Percentiles rank a stretch among this genome's conserved stretches.
Conservation (phyloP, 192 early-diverging fungal species). For the Coemansia sp. region DNA sequence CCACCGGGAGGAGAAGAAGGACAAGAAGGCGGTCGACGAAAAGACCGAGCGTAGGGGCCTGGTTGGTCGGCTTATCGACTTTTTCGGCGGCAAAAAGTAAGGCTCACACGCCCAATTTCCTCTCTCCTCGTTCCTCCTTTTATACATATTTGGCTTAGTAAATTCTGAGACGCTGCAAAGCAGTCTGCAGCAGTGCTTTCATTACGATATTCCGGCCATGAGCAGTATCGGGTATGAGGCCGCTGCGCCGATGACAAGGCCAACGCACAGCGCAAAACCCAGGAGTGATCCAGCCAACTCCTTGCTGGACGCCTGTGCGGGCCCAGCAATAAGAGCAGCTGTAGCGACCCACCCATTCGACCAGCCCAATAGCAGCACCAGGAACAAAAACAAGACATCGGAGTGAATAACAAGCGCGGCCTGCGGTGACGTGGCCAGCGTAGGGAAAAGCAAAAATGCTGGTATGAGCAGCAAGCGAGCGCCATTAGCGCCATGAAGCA, state of each 20-base stretch:
- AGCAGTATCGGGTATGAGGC: slow-evolving; percentile 47
- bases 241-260: slow-evolving; percentile 63
- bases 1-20: slow-evolving; percentile 28
- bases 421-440: slow-evolving; percentile 14
- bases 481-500: slow-evolving; percentile 39
- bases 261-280: slow-evolving; percentile 64
- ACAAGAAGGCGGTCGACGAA: slow-evolving; percentile 26
- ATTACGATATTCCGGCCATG: slow-evolving; percentile 32
- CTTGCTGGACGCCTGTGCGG: slow-evolving; percentile 42
- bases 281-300: slow-evolving; percentile 68
- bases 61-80: slow-evolving; percentile 47
- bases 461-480: slow-evolving; percentile 39
- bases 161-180: no score
- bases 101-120: not conserved
- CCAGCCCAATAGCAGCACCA: slow-evolving; percentile 61
- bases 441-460: slow-evolving; percentile 57
- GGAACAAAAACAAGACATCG: slow-evolving; percentile 40
- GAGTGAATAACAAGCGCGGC: slow-evolving; percentile 21
- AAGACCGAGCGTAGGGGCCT: slow-evolving; percentile 48
- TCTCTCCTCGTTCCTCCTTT: no score
- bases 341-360: slow-evolving; percentile 68
- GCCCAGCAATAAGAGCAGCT: slow-evolving; percentile 61
- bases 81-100: slow-evolving; percentile 49
- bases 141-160: no score
- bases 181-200: no score